Percentiles rank a stretch among this genome's conserved stretches.
Evolutionary conservation across 495 filamentous ascomycete species (phyloP).

Genomic region (Penicillium ochrochloron): DNA sequence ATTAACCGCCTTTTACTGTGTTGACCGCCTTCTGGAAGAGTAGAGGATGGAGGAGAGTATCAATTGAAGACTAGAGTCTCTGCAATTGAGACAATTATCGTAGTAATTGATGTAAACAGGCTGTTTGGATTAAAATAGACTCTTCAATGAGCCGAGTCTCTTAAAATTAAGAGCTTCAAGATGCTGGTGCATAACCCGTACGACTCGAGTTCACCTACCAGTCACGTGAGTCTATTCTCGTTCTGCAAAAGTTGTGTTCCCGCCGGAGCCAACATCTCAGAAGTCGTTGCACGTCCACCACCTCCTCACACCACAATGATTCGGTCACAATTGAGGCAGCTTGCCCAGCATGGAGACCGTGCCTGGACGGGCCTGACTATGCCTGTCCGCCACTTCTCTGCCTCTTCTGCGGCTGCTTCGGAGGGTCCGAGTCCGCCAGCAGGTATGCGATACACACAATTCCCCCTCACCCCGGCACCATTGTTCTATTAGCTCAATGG

Average conservation of each 20-base stretch:
- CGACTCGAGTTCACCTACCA: background rate
- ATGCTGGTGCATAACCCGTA: background rate
- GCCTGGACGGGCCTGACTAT: conserved; percentile 17
- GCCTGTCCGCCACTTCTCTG: conserved; percentile 40
- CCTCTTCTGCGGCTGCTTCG: conserved; percentile 22
- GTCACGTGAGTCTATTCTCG: conserved; percentile 23
- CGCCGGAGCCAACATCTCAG: conserved; percentile 8
- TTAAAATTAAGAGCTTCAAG: background rate
- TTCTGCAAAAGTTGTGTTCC: conserved; percentile 24
- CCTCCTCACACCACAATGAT: conserved; percentile 36
- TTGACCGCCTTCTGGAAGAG: background rate
- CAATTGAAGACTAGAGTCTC: background rate
- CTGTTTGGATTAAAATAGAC: background rate
- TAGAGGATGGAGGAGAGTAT: background rate
- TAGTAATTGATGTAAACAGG: background rate
- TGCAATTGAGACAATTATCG: background rate
- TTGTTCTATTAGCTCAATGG: background rate
- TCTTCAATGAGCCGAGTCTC: background rate
- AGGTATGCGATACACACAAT: conserved; percentile 29
- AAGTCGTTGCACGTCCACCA: conserved; percentile 4
- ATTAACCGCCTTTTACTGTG: background rate
- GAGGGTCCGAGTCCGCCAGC: conserved; percentile 28
- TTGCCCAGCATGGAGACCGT: conserved; percentile 26
- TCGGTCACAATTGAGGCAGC: conserved; percentile 33
- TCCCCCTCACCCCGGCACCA: conserved; percentile 2